Conservation (phyloP, 2,329 filamentous ascomycete genomes). For the Aspergillus udagawae region DNA sequence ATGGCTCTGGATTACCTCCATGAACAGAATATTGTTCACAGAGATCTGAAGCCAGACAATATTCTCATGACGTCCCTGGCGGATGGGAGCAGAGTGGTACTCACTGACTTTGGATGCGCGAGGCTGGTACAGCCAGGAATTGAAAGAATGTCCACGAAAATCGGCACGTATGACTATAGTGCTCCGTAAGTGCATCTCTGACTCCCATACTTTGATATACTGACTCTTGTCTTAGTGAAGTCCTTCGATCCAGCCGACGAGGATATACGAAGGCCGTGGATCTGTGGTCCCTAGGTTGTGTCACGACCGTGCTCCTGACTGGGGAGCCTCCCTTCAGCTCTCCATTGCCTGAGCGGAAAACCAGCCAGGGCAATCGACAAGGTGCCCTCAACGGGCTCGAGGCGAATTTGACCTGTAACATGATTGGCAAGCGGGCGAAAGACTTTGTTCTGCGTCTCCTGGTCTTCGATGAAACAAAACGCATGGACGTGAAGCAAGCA, state of each 20-base stretch:
- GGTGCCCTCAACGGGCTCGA: conserved; percentile 46
- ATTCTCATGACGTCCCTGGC: conserved; percentile 55
- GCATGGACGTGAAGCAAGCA: conserved; percentile 53
- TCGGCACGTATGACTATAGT: conserved; percentile 55
- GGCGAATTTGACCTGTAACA: conserved; percentile 39
- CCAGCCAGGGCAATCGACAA: conserved; percentile 27
- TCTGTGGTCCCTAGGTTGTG: conserved; percentile 59
- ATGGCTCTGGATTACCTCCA: conserved; percentile 59
- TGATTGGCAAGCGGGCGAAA: conserved; percentile 43
- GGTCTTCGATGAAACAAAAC: conserved; percentile 44
- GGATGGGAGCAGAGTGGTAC: conserved; percentile 49
- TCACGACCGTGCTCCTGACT: conserved; percentile 50
- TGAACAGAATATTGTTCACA: conserved; percentile 52
- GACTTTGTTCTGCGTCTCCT: conserved; percentile 53
- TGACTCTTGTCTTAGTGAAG: conserved; percentile 18
- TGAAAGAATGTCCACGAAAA: conserved; percentile 50
- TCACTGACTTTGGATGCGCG: conserved; percentile 60
- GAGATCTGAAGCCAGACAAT: conserved; percentile 63
- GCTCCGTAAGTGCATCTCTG: conserved; percentile 51
- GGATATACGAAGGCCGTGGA: conserved; percentile 59
- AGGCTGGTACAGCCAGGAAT: conserved; percentile 28
- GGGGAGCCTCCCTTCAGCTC: conserved; percentile 47
- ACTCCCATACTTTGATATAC: neutral
- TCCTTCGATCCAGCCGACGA: conserved; percentile 13
- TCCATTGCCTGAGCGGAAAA: conserved; percentile 25